A percentile compares a stretch with the other conserved stretches of the same genome.
phyloP scores from a whole-genome alignment of 2,329 filamentous ascomycete species.

The Triangularia verruculosa region DNA sequence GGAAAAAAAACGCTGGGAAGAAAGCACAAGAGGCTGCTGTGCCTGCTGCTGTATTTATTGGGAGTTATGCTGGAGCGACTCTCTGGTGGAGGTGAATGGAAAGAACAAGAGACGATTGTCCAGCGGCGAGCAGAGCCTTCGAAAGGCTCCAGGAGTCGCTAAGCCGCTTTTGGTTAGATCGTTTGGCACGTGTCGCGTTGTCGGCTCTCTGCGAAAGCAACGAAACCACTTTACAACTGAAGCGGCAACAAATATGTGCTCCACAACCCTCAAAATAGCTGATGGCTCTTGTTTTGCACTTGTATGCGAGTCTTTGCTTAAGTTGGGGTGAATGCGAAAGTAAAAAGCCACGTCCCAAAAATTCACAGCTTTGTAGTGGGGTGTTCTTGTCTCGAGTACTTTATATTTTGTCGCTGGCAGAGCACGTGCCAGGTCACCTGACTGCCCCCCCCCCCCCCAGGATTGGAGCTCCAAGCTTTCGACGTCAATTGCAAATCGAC shows the following conservation, averaged over 20 bases:
- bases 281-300: not conserved
- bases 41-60: not conserved
- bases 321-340: not conserved
- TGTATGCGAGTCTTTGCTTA: not conserved
- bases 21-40: not conserved
- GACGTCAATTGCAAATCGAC: conserved; percentile 13
- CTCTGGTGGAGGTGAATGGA: conserved; percentile 2
- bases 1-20: not conserved
- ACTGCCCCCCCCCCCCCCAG: not conserved
- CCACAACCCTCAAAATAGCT: not conserved
- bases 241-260: not conserved
- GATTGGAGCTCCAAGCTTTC: conserved; percentile 13
- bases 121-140: conserved; percentile 27
- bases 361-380: not conserved
- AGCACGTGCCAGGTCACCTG: not conserved
- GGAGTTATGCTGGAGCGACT: not conserved
- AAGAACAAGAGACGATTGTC: conserved; percentile 17
- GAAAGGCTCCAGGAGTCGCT: conserved; percentile 21
- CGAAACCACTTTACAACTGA: conserved; percentile 8
- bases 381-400: not conserved
- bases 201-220: not conserved
- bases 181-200: conserved; percentile 25
- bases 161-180: conserved; percentile 16
- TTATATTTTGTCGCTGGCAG: not conserved
- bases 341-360: not conserved